Conservation (phyloP, 2,329 filamentous ascomycete genomes). For the Nigrospora oryzae region DNA sequence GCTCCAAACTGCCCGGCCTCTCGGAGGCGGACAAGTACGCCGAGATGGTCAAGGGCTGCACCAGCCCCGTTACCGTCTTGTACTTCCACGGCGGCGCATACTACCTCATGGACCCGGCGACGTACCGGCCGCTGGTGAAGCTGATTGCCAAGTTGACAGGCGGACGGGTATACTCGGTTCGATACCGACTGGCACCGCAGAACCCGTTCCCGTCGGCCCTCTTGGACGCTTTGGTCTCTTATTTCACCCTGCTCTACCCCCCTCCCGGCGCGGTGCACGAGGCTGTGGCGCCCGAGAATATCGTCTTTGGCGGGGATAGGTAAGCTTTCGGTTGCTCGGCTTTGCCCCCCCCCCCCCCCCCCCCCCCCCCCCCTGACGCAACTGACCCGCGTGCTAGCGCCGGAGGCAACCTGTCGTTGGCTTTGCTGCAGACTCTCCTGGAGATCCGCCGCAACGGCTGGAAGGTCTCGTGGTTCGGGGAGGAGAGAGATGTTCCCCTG, state of each 20-base stretch:
- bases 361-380: neutral
- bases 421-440: slow-evolving; percentile 60
- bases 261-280: slow-evolving; percentile 58
- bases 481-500: slow-evolving; percentile 48
- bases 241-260: slow-evolving; percentile 66
- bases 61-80: slow-evolving; percentile 53
- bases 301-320: slow-evolving; percentile 67
- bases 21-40: slow-evolving; percentile 57
- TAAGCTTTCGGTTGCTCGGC: slow-evolving; percentile 15
- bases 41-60: slow-evolving; percentile 59
- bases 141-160: slow-evolving; percentile 57
- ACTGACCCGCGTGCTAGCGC: slow-evolving; percentile 36
- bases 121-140: slow-evolving; percentile 50
- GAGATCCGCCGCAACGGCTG: slow-evolving; percentile 43
- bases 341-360: neutral
- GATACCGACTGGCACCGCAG: slow-evolving; percentile 69
- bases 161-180: slow-evolving; percentile 62
- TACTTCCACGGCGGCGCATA: slow-evolving; percentile 74
- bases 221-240: slow-evolving; percentile 64
- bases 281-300: slow-evolving; percentile 53
- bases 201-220: slow-evolving; percentile 67
- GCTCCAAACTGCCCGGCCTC: slow-evolving; percentile 43
- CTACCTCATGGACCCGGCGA: slow-evolving; percentile 62
- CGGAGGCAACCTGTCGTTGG: slow-evolving; percentile 62
- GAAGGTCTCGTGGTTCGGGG: slow-evolving; percentile 52